A percentile compares a stretch with the other conserved stretches of the same genome.
Conservation (phyloP, 2,329 filamentous ascomycete species). For the Neofusicoccum kwambonambiense region DNA sequence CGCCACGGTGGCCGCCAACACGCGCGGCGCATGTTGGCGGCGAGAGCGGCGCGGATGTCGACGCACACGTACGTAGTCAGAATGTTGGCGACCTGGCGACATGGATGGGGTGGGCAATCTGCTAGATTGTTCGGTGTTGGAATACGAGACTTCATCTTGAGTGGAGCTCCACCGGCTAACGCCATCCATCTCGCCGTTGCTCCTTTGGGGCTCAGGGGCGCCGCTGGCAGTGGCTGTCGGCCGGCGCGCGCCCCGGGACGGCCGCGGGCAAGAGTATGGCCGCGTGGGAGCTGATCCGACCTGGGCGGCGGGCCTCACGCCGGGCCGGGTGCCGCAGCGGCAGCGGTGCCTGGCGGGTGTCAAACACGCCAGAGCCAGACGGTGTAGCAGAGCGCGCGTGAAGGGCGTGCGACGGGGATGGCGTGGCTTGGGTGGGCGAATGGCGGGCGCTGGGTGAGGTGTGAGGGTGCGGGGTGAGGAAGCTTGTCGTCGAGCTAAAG, state of each 20-base stretch:
- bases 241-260: too few species aligned
- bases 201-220: neutral
- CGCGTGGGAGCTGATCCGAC: too few species aligned
- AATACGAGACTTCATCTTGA: neutral
- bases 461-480: neutral
- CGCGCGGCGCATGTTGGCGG: neutral
- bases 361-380: too few species aligned
- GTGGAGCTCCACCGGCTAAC: neutral
- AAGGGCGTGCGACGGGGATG: neutral
- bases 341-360: too few species aligned
- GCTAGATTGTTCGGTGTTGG: neutral
- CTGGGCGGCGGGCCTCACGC: too few species aligned
- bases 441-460: neutral
- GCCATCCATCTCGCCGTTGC: neutral
- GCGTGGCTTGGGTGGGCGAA: neutral
- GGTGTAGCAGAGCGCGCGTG: neutral
- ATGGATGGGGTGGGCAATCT: neutral
- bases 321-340: too few species aligned
- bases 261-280: too few species aligned
- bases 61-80: neutral
- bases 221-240: neutral
- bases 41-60: neutral
- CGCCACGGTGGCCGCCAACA: too few species aligned
- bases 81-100: neutral
- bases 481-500: neutral